phyloP scores from a whole-genome alignment of 176 grass and related monocot species.

The Triticum turgidum region DNA sequence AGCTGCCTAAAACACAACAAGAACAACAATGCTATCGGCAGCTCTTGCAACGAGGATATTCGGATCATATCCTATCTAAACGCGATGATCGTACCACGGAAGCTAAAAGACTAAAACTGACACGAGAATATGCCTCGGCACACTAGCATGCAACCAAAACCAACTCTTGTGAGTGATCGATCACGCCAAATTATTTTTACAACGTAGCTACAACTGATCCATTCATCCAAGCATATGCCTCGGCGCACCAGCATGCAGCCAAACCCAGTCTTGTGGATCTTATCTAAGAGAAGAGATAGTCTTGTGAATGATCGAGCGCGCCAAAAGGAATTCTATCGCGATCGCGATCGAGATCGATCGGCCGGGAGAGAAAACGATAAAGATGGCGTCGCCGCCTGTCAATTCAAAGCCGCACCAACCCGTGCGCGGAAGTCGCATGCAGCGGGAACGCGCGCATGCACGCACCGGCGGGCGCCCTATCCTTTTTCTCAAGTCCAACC shows the following conservation, averaged over 20 bases:
- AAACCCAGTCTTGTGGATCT: too few species aligned
- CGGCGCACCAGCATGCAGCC: not conserved
- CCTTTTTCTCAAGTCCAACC: conserved; percentile 26
- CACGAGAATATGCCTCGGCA: conserved; percentile 20
- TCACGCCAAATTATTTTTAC: not conserved
- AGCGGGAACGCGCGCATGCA: not conserved
- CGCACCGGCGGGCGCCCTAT: not conserved
- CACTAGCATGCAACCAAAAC: not conserved
- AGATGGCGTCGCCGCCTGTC: not conserved
- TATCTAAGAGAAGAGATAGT: too few species aligned
- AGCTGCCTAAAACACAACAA: not conserved
- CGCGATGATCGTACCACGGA: not conserved
- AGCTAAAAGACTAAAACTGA: not conserved
- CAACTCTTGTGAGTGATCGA: not conserved
- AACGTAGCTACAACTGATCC: not conserved
- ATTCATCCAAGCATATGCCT: not conserved
- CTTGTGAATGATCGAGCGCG: not conserved
- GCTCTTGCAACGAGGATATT: conserved; percentile 37
- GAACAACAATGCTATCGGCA: conserved; percentile 12
- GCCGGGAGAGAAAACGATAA: conserved; percentile 8
- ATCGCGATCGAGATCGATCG: not conserved
- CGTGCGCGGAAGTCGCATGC: conserved; percentile 28
- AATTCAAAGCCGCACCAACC: not conserved
- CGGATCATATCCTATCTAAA: conserved; percentile 24
- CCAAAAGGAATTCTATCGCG: not conserved